Evolutionary conservation across 352 stramenopile species (phyloP), one percentile per base, ranked within the genome.

Genomic region (Phytophthora cactorum): DNA sequence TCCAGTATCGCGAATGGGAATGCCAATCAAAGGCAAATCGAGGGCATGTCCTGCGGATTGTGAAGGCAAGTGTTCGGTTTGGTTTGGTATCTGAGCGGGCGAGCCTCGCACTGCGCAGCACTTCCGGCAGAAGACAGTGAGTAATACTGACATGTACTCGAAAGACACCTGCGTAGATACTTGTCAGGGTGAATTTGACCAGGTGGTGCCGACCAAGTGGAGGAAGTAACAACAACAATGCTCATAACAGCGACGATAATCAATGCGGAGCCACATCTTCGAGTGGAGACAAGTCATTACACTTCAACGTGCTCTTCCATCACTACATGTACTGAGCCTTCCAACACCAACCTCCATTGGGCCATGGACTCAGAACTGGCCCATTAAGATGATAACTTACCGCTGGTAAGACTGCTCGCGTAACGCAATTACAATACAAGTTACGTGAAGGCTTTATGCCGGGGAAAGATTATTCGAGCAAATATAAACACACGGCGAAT

Each of bases 1-100:
- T 67, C 63, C 64, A 67, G 58, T 67, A 50, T 14, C 27, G 41
- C 12, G n/a, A 63, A 67, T 63, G 43, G 28, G 50, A 63, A 68
- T 68, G 64, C 51, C 64, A 68, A 38, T 52, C 49, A 72, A 72
- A 63, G 51, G 43, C 64, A 72, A 72, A 72, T 72, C 64, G 64
- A 67, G 52, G 41, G 52, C 58, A 53, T 38, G 25, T 54, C 52
- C 34, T 62, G 6, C 50, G 29, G 51, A 67, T 68, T 57, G 39
- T 57, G 41, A 71, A 38, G 27, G 29, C 31, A 44, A 55, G 45
- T 36, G 57, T 71, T 57, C 51, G 50, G 63, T 57, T 66, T 55
- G n/a, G 32, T 36, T 43, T 43, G 34, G 34, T 39, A 39, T 29
- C 31, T 47, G 29, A 68, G 46, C 15, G 12, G 11, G 12, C 12